Conservation (phyloP, 2,329 filamentous ascomycete genomes). For the Botryosphaeria dothidea region DNA sequence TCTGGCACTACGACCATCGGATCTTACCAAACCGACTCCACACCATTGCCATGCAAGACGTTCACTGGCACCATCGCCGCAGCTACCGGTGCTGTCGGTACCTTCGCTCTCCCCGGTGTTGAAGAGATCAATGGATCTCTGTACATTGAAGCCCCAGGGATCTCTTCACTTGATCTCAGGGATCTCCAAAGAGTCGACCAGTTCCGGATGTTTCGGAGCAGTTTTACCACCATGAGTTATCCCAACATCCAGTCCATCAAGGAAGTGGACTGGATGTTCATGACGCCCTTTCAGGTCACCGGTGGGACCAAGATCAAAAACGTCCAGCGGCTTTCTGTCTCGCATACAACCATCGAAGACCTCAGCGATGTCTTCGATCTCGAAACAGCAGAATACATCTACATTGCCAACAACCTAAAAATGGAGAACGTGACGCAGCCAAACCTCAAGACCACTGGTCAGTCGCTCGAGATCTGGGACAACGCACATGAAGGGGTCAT, state of each 20-base stretch:
- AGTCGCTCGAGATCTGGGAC: neutral
- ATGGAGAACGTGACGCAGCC: neutral
- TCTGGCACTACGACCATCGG: neutral
- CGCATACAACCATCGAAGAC: neutral
- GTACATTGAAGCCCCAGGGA: neutral
- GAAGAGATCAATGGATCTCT: neutral
- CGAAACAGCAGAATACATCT: neutral
- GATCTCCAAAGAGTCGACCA: neutral
- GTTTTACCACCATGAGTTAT: neutral
- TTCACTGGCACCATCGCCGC: neutral
- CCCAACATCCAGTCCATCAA: neutral
- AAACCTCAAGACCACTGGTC: neutral
- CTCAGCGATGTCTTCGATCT: neutral
- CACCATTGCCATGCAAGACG: neutral
- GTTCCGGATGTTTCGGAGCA: neutral
- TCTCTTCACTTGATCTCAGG: neutral
- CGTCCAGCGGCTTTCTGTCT: neutral
- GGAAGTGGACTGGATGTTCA: neutral
- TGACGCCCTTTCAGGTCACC: neutral
- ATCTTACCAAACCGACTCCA: neutral
- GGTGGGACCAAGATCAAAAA: neutral
- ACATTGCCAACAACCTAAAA: neutral
- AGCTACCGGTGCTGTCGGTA: neutral
- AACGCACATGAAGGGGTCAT: neutral
- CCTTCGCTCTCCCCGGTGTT: neutral